These are phyloP conservation scores for Cladosporium sp. DNA, from an alignment of 2,329 filamentous ascomycete species.

Conservation along the genomic window DNA sequence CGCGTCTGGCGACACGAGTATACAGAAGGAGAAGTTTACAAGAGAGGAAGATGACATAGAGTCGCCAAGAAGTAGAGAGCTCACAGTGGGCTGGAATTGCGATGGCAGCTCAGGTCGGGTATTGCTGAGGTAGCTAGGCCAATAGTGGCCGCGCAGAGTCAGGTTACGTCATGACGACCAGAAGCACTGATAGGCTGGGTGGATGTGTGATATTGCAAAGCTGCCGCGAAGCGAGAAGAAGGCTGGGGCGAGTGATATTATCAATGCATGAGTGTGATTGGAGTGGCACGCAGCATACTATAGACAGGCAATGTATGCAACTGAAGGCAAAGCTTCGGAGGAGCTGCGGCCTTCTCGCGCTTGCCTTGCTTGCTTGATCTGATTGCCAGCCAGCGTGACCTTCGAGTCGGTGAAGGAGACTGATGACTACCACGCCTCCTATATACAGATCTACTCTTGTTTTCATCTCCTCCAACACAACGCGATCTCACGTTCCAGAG, in stretches of 20 bases:
- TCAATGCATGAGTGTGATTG: neutral
- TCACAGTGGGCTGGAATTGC: slow-evolving; percentile 1
- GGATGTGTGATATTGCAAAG: neutral
- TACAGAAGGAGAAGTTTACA: neutral
- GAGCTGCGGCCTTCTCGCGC: neutral
- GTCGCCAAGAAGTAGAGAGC: neutral
- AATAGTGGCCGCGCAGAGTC: neutral
- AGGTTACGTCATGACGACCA: slow-evolving; percentile 15
- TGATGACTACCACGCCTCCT: neutral
- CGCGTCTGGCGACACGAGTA: neutral
- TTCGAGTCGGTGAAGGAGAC: neutral
- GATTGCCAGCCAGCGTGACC: slow-evolving; percentile 1
- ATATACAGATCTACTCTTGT: neutral
- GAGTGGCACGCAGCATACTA: neutral
- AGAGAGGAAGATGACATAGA: neutral
- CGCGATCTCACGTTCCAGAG: neutral
- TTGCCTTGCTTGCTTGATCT: neutral
- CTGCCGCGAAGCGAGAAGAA: neutral
- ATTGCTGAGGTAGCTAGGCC: neutral
- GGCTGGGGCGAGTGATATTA: neutral
- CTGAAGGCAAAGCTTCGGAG: neutral
- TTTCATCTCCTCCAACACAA: neutral
- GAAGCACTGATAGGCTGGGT: slow-evolving; percentile 16
- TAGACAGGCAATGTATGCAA: neutral
- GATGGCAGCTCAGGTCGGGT: slow-evolving; percentile 4